phyloP scores from a whole-genome alignment of 2,329 filamentous ascomycete genomes.

The Didymella exigua region DNA sequence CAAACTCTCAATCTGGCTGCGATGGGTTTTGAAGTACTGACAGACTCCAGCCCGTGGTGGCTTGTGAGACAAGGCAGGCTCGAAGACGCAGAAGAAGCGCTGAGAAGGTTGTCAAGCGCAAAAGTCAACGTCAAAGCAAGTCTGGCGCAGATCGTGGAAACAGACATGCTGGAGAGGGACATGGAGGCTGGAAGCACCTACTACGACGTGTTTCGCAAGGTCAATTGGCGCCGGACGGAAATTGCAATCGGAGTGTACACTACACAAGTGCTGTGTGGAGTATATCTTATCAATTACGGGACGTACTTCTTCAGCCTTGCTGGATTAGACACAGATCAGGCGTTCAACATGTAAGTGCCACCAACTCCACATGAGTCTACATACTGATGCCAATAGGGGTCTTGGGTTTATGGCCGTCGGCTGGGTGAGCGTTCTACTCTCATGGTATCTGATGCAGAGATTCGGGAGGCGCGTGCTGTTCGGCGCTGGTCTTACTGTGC shows the following conservation, averaged over 20 bases:
- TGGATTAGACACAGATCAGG: slow-evolving; percentile 45
- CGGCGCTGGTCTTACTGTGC: slow-evolving; percentile 61
- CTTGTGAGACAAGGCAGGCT: slow-evolving; percentile 67
- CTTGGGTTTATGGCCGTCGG: slow-evolving; percentile 65
- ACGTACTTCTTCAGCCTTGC: slow-evolving; percentile 54
- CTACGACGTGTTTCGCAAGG: slow-evolving; percentile 71
- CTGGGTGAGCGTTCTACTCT: slow-evolving; percentile 76
- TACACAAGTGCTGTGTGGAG: slow-evolving; percentile 51
- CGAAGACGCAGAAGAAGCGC: slow-evolving; percentile 67
- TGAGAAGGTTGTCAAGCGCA: slow-evolving; percentile 61
- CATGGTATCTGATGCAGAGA: slow-evolving; percentile 77
- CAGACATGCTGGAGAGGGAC: slow-evolving; percentile 60
- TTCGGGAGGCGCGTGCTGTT: slow-evolving; percentile 76
- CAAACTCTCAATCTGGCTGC: not conserved
- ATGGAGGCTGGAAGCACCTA: slow-evolving; percentile 19
- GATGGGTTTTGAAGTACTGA: not conserved
- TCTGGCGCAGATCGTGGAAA: slow-evolving; percentile 72
- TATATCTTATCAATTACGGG: slow-evolving; percentile 48
- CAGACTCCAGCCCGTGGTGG: slow-evolving; percentile 64
- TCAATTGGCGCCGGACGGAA: slow-evolving; percentile 77
- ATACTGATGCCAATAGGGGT: slow-evolving; percentile 15
- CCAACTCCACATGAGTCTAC: too few relatives aligned
- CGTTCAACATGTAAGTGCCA: slow-evolving; percentile 42
- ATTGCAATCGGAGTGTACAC: slow-evolving; percentile 58
- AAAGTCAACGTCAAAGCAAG: slow-evolving; percentile 50